Base-by-base conservation (phyloP, 2,329 filamentous ascomycete genomes). In the Colletotrichum navitas region DNA sequence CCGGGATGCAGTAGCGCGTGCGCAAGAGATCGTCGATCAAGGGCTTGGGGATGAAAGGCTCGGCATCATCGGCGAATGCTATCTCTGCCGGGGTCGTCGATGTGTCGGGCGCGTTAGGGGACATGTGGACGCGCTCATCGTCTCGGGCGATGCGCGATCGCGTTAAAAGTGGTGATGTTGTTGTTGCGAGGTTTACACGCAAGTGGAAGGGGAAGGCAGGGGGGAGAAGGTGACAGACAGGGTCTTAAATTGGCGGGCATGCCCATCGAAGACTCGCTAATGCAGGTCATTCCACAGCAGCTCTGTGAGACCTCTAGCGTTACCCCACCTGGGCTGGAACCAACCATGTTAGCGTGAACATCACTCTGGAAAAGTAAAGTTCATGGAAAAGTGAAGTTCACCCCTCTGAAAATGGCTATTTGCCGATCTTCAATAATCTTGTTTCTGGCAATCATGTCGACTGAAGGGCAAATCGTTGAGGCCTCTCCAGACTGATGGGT, bases 1-100 rank as follows among this genome's bases (percentile, higher is more conserved):
- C 83, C 0, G 84, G 81, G 3, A 83, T 73, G 76, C 85, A 87
- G 75, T 82, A 84, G 26, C 81, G 81, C 29, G 86, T 87, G 55
- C 84, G 81, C 5, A 88, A 75, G 32, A 89, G 83, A 67, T 88
- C 84, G 26, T 76, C 76, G 67, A 89, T 85, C 51, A 87, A 78
- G 5, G 84, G 85, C 41, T 76, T 77, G 12, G 79, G 79, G 34
- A 76, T 70, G 72, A 78, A 74, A 6, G 77, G 77, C 18, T 70
- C 62, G 18, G 63, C 51, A 6, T 74, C 73, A 69, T 79, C 75
- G 55, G 70, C 73, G 51, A 77, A 75, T 61, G 76, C 74, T 70
- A 72, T 34, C 49, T 61, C 51, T 26, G 55, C 36, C 32, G 34
- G 41, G 32, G 26, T 65, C 43, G 66, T 55, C 47, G 60, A 56